Evolutionary conservation across 371 early-diverging fungal genomes (phyloP).

Genomic region (Dinochytrium kinnereticum): DNA sequence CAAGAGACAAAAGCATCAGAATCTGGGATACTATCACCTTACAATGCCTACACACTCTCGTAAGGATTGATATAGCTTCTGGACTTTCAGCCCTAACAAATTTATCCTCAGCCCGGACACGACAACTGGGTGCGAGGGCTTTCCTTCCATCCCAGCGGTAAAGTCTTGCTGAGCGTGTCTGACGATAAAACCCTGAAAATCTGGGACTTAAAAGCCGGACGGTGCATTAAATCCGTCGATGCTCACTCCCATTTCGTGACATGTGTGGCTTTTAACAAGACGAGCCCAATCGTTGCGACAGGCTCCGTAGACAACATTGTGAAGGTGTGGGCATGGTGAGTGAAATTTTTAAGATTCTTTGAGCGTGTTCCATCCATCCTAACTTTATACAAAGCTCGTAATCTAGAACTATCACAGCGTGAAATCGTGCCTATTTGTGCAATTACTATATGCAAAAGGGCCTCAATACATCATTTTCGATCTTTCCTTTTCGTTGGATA

Average conservation of each 20-base stretch:
- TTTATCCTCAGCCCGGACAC: constrained; percentile 72
- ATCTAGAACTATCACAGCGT: background rate
- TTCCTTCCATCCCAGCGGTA: constrained; percentile 81
- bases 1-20: constrained; percentile 88
- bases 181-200: constrained; percentile 90
- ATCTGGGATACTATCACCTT: constrained; percentile 82
- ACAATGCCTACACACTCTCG: constrained; percentile 76
- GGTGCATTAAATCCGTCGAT: constrained; percentile 79
- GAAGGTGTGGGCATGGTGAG: constrained; percentile 70
- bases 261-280: constrained; percentile 66
- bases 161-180: constrained; percentile 77
- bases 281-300: constrained; percentile 62
- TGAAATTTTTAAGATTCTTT: background rate
- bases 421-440: no score
- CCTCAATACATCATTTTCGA: background rate
- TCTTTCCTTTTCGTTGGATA: background rate
- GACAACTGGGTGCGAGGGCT: constrained; percentile 95
- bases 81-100: background rate
- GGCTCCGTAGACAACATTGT: constrained; percentile 82
- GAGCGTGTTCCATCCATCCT: background rate
- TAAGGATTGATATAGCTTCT: constrained; percentile 16
- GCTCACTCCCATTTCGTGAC: constrained; percentile 93
- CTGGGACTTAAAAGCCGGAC: constrained; percentile 88
- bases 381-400: background rate
- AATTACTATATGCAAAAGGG: no score